Percentiles rank a stretch among this genome's conserved stretches.
Evolutionary conservation across 345 rosid genomes (phyloP).

Genomic region (Pistacia vera): DNA sequence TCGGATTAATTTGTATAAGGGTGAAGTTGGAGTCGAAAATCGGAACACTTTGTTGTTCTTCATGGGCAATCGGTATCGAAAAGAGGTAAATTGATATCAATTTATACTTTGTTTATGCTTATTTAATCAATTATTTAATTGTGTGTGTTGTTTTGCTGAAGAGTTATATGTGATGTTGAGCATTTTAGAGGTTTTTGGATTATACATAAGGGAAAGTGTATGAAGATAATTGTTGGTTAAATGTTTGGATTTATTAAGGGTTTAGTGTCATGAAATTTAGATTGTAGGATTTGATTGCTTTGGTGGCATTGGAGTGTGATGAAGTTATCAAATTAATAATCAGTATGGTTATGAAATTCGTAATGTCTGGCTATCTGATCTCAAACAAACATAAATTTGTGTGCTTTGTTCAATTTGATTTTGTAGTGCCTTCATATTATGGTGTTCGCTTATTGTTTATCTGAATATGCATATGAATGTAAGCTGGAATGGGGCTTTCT

Average conservation of each 20-base stretch:
- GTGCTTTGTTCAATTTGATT: not conserved
- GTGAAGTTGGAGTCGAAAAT: constrained; percentile 61
- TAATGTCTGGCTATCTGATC: not conserved
- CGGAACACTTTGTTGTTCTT: constrained; percentile 83
- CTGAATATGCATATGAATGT: not conserved
- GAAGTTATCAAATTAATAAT: not conserved
- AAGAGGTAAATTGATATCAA: constrained; percentile 56
- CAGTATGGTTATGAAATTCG: too few relatives aligned
- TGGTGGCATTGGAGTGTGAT: not conserved
- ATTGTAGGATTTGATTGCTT: not conserved
- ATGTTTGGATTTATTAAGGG: too few relatives aligned
- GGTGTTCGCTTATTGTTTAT: not conserved
- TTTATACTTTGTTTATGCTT: not conserved
- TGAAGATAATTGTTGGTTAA: too few relatives aligned
- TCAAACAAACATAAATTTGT: not conserved
- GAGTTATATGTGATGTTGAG: not conserved
- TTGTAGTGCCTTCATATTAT: not conserved
- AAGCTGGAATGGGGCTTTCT: not conserved
- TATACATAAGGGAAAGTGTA: too few relatives aligned
- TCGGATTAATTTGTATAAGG: constrained; percentile 68
- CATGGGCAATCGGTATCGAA: constrained; percentile 97
- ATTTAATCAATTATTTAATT: not conserved
- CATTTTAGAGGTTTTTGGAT: too few relatives aligned
- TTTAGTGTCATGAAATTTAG: not conserved
- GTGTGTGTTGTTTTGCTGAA: not conserved